Evolutionary conservation across 2,329 filamentous ascomycete genomes (phyloP).

Genomic region (Colletotrichum aenigma): DNA sequence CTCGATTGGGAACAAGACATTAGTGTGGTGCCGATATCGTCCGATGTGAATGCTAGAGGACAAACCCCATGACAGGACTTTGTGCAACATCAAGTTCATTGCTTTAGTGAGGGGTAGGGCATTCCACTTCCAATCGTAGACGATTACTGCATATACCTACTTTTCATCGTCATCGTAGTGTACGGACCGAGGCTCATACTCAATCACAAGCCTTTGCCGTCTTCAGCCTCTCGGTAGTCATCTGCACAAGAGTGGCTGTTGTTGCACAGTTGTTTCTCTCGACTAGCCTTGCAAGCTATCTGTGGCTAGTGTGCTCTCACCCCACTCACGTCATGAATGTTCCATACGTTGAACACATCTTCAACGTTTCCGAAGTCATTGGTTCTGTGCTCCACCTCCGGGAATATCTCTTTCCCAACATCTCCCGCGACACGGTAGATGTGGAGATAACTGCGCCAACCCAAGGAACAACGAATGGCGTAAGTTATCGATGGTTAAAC

Average conservation of each 20-base stretch:
- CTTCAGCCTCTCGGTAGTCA: background rate
- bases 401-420: background rate
- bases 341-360: background rate
- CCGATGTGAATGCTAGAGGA: background rate
- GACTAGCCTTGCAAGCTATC: background rate
- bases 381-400: background rate
- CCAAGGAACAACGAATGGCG: background rate
- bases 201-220: background rate
- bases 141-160: background rate
- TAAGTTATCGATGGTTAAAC: accelerated
- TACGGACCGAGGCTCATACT: background rate
- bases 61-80: background rate
- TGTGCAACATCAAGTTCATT: background rate
- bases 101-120: background rate
- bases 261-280: background rate
- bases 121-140: background rate
- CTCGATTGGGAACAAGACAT: background rate
- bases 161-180: background rate
- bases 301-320: background rate
- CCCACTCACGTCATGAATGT: background rate
- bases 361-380: background rate
- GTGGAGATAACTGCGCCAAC: background rate
- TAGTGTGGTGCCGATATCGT: background rate
- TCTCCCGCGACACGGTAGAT: background rate
- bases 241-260: background rate